Conservation (phyloP, 257 asterid species). For the Nicotiana obtusifolia region DNA sequence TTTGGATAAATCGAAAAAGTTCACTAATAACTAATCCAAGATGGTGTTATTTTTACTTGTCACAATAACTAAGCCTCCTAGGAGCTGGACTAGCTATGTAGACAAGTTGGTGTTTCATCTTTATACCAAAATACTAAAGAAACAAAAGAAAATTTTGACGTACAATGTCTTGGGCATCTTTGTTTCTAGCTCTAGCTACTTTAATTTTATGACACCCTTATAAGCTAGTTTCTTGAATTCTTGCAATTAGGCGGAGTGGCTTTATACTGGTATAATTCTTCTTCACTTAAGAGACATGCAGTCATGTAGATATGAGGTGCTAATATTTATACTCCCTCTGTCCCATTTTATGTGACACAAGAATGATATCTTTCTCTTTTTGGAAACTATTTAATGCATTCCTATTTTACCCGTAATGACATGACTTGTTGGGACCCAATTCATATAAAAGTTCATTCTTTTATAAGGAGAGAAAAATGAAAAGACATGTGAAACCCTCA, state of each 20-base stretch:
- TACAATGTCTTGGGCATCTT: neutral
- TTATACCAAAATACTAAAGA: neutral
- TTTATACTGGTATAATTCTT: neutral
- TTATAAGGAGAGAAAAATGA: no score
- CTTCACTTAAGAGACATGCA: neutral
- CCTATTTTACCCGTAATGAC: no score
- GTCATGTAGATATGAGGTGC: neutral
- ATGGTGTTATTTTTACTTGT: neutral
- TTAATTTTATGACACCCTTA: neutral
- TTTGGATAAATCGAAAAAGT: neutral
- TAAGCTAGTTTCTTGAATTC: neutral
- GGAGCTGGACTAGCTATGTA: neutral
- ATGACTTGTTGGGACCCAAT: no score
- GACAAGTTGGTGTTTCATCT: neutral
- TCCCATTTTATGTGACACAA: no score
- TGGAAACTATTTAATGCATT: no score
- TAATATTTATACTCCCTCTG: neutral
- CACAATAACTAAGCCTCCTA: neutral
- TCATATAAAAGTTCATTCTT: no score
- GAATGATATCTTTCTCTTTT: no score
- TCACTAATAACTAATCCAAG: neutral
- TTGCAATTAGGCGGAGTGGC: neutral
- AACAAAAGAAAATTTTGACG: neutral
- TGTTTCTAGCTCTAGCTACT: slow-evolving; percentile 3
- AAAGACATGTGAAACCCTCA: no score